Conservation (phyloP, 208 protist species). For the Crithidia brevicula region DNA sequence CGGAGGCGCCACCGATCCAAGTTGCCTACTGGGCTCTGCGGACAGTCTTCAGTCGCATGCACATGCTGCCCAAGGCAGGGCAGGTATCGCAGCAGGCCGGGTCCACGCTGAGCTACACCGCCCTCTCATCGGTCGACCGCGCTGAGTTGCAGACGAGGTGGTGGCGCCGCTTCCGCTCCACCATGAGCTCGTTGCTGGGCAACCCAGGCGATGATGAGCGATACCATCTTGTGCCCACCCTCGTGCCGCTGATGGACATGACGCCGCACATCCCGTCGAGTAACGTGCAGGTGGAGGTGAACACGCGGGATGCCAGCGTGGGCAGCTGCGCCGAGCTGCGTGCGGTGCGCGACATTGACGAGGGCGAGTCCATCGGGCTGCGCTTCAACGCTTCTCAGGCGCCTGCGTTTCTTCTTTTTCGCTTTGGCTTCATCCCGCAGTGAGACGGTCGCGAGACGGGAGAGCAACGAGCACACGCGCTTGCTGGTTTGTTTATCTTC, state of each 20-base stretch:
- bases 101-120: conserved; percentile 66
- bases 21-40: conserved; percentile 84
- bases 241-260: conserved; percentile 81
- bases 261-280: conserved; percentile 60
- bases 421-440: conserved; percentile 83
- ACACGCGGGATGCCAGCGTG: conserved; percentile 35
- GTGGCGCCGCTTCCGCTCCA: conserved; percentile 38
- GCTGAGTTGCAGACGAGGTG: conserved; percentile 54
- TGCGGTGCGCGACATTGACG: conserved; percentile 64
- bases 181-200: conserved; percentile 40
- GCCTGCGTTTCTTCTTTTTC: conserved; percentile 71
- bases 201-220: conserved; percentile 41
- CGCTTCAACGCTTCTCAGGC: conserved; percentile 73
- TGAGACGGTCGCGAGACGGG: no score
- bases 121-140: conserved; percentile 54
- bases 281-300: conserved; percentile 75
- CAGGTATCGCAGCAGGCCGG: conserved; percentile 58
- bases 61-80: conserved; percentile 67
- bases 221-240: conserved; percentile 75
- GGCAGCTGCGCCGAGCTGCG: conserved; percentile 76
- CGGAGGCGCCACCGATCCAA: conserved; percentile 56
- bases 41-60: conserved; percentile 72
- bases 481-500: no score
- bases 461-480: no score
- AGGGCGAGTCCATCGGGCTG: conserved; percentile 75